Conservation (phyloP, 2,329 filamentous ascomycete species). For the Tetracladium maxilliforme region DNA sequence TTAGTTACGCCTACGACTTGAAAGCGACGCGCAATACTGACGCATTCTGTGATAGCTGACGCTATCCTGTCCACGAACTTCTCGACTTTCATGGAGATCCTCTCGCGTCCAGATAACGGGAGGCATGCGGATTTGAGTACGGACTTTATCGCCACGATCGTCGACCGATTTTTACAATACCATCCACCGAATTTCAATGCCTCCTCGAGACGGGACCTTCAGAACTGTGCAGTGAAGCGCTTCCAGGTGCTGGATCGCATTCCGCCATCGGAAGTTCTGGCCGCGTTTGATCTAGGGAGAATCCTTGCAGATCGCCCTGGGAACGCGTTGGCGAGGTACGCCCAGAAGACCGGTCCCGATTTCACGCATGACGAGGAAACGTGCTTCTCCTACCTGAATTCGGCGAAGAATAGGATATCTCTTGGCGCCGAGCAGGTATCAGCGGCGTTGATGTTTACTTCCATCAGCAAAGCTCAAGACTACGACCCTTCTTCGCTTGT, state of each 20-base stretch:
- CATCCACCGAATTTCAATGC: conserved; percentile 78
- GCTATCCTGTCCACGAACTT: conserved; percentile 77
- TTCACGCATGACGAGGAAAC: conserved; percentile 65
- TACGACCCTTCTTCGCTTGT: conserved; percentile 41
- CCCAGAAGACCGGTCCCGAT: conserved; percentile 61
- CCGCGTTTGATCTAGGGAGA: conserved; percentile 54
- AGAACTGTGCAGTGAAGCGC: too few species aligned
- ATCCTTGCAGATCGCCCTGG: conserved; percentile 44
- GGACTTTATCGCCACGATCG: conserved; percentile 60
- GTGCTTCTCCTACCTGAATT: conserved; percentile 38
- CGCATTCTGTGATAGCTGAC: conserved; percentile 46
- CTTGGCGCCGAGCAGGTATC: conserved; percentile 74
- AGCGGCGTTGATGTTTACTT: conserved; percentile 55
- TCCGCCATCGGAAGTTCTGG: conserved; percentile 56
- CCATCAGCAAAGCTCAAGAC: conserved; percentile 38
- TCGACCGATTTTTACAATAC: conserved; percentile 78
- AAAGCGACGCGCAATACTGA: conserved; percentile 4
- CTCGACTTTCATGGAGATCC: conserved; percentile 59
- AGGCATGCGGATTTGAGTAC: conserved; percentile 52
- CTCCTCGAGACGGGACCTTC: too few species aligned
- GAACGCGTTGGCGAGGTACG: conserved; percentile 46
- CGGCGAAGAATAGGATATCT: conserved; percentile 35
- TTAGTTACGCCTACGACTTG: conserved; percentile 22
- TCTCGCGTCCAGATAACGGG: conserved; percentile 49
- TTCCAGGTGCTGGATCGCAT: too few species aligned